Evolutionary conservation across 192 early-diverging fungal species (phyloP), one percentile per base, ranked within the genome.

Genomic region (Chytriomyces sp.): DNA sequence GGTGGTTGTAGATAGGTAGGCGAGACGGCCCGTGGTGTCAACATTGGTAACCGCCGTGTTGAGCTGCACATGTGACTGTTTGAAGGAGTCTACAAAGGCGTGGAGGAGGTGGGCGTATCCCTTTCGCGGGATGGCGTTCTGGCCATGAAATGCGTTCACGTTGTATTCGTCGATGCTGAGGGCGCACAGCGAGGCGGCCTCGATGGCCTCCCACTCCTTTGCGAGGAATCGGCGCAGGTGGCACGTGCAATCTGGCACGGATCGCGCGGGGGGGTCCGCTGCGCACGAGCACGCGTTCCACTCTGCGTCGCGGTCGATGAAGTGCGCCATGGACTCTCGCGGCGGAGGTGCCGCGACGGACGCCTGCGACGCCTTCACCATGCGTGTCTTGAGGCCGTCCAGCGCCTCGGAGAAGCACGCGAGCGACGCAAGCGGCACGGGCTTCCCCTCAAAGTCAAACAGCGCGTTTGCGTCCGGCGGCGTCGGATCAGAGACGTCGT

Each of bases 101-200:
- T 61, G n/a, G 14, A 61, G 36, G 26, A 61, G 12, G 14, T 36
- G 33, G 2, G 17, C 3, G 25, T 61, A 61, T 37, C 59, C 59
- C 34, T 37, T 61, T 36, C 32, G 14, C 4, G 59, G 59, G 6
- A 61, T 37, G 36, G 3, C 59, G 38, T 61, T 37, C 32, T 61
- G 32, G 7, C 59, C 59, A n/a, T 61, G 12, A 61, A 61, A 61
- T 28, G 14, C 33, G 4, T 61, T 36, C 14, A 30, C 59, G 7
- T 30, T 36, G 14, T 61, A 34, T 25, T 61, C 59, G 32, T 33
- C 59, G 33, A 61, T 37, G 38, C 59, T 61, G 12, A 61, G 59
- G 7, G 32, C 59, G 12, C 38, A n/a, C 28, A 61, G 25, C 12
- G 25, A 7, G 17, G 31, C 59, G 5, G 30, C 59, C 34, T 61